Conservation (phyloP, 2,329 filamentous ascomycete species). For the Xylaria sp. region DNA sequence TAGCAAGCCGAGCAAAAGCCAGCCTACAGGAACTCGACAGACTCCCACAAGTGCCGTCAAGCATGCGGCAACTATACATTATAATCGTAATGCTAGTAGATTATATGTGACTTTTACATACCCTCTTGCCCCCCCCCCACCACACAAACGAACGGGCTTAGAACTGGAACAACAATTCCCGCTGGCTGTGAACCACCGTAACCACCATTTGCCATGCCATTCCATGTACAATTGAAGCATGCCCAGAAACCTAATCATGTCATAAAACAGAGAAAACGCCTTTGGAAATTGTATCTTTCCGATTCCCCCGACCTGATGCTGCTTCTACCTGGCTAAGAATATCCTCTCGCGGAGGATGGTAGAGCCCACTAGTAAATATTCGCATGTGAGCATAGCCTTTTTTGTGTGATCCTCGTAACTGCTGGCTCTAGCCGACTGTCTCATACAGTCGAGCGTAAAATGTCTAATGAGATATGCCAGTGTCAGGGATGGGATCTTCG, state of each 20-base stretch:
- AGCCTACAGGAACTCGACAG: too few relatives aligned
- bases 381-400: not conserved
- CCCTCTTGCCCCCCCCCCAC: too few relatives aligned
- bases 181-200: not conserved
- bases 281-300: not conserved
- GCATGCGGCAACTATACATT: not conserved
- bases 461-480: constrained; percentile 14
- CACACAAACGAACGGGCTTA: too few relatives aligned
- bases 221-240: not conserved
- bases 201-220: not conserved
- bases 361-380: not conserved
- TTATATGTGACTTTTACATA: not conserved
- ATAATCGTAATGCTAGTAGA: not conserved
- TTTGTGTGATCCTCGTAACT: not conserved
- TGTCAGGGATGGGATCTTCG: constrained; percentile 50
- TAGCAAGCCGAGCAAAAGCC: too few relatives aligned
- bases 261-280: not conserved
- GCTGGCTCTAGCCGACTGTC: not conserved
- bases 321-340: not conserved
- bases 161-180: not conserved
- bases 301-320: too few relatives aligned
- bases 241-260: not conserved
- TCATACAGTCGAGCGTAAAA: not conserved
- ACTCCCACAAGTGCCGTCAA: too few relatives aligned
- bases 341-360: not conserved